Conservation (phyloP, 129 eudicot species). For the Helianthus annuus region HanXRQr2.0-SUNRISE NC_035447.2:32816037-32816536, state of each 20-base stretch:
- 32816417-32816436: too few relatives aligned
- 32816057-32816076: background rate
- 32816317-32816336: slow-evolving; percentile 78
- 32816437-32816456: too few relatives aligned
- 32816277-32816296: slow-evolving; percentile 96
- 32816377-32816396: background rate
- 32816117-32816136: background rate
- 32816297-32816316: slow-evolving; percentile 85
- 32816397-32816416: slow-evolving; percentile 16
- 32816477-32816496: background rate
- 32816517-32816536: slow-evolving; percentile 4
- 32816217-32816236: slow-evolving; percentile 79
- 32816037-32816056: background rate
- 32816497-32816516: background rate
- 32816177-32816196: slow-evolving; percentile 97
- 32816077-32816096: background rate
- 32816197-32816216: slow-evolving; percentile 76
- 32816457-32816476: too few relatives aligned
- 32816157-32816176: slow-evolving; percentile 56
- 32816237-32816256: slow-evolving; percentile 79
- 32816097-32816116: background rate
- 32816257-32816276: slow-evolving; percentile 77
- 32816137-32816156: background rate
- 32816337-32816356: slow-evolving; percentile 76
- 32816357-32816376: slow-evolving; percentile 90